Base-by-base conservation (phyloP, 169 alveolate species). In the Sarcocystis neurona region DNA sequence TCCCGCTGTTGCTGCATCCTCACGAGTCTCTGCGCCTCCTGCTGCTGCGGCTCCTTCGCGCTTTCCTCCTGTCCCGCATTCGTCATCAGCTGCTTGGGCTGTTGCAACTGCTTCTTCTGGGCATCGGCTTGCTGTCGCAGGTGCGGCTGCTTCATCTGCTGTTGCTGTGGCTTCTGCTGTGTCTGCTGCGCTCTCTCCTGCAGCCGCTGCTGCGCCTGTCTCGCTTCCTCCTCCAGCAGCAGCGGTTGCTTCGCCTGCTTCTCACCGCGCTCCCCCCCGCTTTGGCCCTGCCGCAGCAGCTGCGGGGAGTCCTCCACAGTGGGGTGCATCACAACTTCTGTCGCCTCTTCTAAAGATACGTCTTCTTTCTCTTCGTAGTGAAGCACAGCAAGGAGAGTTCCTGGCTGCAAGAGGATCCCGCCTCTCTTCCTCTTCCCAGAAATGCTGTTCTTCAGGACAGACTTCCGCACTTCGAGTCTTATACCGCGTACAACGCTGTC, bases 371-470 rank as follows among this genome's bases (percentile, higher is more conserved):
- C 82, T 72, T 72, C 82, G 34, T 39, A 72, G 8, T 48, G 41
- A 4, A 72, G 82, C 10, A 72, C 34, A 2, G 82, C 82, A 20
- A 72, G 58, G 30, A 72, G 48, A n/a, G 82, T 72, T 32, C 43
- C 60, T 6, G 58, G 46, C 82, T 72, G 82, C 41, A 72, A 56
- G 34, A 72, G 41, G 32, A 72, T 39, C 0, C 58, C 82, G 56
- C 82, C 82, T 72, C 46, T 10, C 56, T 72, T 72, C 39, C 82
- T 72, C 82, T 72, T 72, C 8, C 82, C 82, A n/a, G 58, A 39
- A 10, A 72, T 56, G 48, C 60, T 20, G 82, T 72, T 72, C 46
- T 27, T 15, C 50, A 30, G 10, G 30, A 72, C 82, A 2, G 58
- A 30, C 10, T 72, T 39, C 10, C 82, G 82, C 5, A 63, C 0